phyloP scores from a whole-genome alignment of 169 alveolate species.

The Eimeria praecox region DNA sequence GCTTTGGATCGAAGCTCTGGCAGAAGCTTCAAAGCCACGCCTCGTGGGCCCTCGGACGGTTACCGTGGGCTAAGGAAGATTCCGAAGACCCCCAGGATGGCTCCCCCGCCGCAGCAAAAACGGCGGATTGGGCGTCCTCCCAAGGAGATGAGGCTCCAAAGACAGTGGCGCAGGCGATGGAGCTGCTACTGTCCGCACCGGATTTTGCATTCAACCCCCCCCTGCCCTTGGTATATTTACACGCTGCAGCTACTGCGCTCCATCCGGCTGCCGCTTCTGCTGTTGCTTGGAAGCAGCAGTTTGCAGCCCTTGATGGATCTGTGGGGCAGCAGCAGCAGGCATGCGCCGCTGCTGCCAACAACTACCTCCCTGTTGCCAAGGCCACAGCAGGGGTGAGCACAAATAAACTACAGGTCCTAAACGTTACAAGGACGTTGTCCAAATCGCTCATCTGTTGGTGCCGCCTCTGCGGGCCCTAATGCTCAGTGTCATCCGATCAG shows the following conservation, averaged over 20 bases:
- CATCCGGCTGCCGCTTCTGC: conserved; percentile 74
- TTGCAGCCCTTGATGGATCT: conserved; percentile 30
- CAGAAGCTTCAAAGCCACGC: background rate
- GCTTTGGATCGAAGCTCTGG: background rate
- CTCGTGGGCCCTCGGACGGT: background rate
- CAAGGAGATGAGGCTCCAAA: background rate
- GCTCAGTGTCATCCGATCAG: too few species aligned
- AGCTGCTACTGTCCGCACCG: conserved; percentile 49
- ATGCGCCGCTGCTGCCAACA: conserved; percentile 70
- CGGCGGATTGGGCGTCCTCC: background rate
- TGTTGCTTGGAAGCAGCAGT: conserved; percentile 41
- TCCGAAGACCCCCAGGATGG: too few species aligned
- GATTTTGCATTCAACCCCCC: conserved; percentile 13
- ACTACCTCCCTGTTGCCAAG: conserved; percentile 59
- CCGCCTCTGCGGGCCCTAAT: background rate
- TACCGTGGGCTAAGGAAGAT: background rate
- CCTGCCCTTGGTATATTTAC: conserved; percentile 24
- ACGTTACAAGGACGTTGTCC: background rate
- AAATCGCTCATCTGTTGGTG: background rate
- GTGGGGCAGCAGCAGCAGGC: conserved; percentile 71
- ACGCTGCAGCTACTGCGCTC: conserved; percentile 40
- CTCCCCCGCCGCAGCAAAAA: too few species aligned
- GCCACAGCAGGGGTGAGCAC: conserved; percentile 42
- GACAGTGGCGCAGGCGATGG: background rate
- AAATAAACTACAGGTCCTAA: background rate